These are phyloP conservation scores for Alternaria panax DNA, from an alignment of 2,329 filamentous ascomycete species.

Conservation along the genomic window DNA sequence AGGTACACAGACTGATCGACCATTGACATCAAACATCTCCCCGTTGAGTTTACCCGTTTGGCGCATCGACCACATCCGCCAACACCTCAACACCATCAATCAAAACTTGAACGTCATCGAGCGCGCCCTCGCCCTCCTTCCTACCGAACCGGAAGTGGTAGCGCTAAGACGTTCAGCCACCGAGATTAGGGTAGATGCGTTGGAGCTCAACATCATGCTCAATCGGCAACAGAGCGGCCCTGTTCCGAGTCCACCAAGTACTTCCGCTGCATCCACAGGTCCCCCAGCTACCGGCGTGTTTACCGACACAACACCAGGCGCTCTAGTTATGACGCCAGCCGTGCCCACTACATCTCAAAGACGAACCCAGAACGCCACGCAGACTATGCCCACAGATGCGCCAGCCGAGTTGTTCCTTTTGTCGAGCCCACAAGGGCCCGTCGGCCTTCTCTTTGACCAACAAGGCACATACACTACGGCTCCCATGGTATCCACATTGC, in stretches of 20 bases:
- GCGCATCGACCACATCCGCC: conserved; percentile 39
- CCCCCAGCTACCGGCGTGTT: neutral
- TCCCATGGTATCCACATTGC: conserved; percentile 36
- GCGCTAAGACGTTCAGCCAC: conserved; percentile 39
- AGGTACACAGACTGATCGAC: conserved; percentile 4
- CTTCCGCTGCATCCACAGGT: neutral
- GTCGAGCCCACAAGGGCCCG: conserved; percentile 47
- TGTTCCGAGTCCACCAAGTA: neutral
- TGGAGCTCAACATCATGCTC: conserved; percentile 31
- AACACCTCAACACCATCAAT: conserved; percentile 33
- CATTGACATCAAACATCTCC: neutral
- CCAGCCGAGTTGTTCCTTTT: conserved; percentile 46
- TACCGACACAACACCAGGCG: conserved; percentile 5
- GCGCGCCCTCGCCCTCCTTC: conserved; percentile 34
- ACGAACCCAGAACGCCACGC: conserved; percentile 9
- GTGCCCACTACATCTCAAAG: conserved; percentile 15
- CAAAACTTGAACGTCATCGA: conserved; percentile 40
- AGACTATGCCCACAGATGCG: conserved; percentile 23
- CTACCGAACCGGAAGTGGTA: conserved; percentile 39
- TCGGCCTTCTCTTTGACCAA: conserved; percentile 47
- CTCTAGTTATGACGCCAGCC: conserved; percentile 8
- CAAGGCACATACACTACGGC: conserved; percentile 46
- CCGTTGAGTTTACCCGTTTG: conserved; percentile 29
- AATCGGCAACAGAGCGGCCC: conserved; percentile 22
- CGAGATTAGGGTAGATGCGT: conserved; percentile 36